These are phyloP conservation scores for Sphagnurus paluster DNA, from an alignment of 1,284 basidiomycete genomes.

Conservation along the genomic window DNA sequence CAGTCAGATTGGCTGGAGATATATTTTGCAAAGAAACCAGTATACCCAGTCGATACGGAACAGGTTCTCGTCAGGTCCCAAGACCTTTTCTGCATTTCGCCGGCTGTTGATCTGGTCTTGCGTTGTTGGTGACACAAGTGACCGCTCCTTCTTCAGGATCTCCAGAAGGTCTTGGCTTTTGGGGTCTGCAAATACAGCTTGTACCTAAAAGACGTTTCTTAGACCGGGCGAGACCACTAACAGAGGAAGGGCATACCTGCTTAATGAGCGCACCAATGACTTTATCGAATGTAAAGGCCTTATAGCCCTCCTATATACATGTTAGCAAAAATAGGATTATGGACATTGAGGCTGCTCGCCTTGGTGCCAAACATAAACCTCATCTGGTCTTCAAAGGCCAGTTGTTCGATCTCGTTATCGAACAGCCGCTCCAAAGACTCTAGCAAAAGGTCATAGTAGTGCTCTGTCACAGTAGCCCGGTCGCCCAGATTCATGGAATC, in stretches of 20 bases:
- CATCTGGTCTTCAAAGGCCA: constrained; percentile 88
- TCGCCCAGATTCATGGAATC: constrained; percentile 22
- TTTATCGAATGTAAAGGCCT: constrained; percentile 93
- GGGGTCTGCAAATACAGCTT: constrained; percentile 75
- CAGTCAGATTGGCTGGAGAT: constrained; percentile 14
- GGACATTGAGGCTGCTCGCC: constrained; percentile 31
- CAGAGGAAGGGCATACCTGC: constrained; percentile 48
- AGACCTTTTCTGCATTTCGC: constrained; percentile 78
- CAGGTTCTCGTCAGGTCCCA: constrained; percentile 89
- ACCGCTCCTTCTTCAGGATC: constrained; percentile 78
- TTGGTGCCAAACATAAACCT: constrained; percentile 88
- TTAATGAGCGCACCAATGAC: constrained; percentile 86
- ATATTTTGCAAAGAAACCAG: constrained; percentile 25
- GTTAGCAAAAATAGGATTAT: constrained; percentile 1
- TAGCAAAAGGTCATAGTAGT: constrained; percentile 85
- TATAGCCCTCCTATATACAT: constrained; percentile 67
- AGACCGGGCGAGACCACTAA: constrained; percentile 4
- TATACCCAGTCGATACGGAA: constrained; percentile 92
- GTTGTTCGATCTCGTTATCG: constrained; percentile 88
- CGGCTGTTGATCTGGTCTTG: constrained; percentile 87
- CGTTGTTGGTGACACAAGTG: constrained; percentile 60
- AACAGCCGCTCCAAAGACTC: constrained; percentile 90
- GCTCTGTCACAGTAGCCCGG: constrained; percentile 36
- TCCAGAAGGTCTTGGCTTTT: constrained; percentile 87
- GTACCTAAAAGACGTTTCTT: constrained; percentile 47